Percentiles rank a stretch among this genome's conserved stretches.
Evolutionary conservation across 73 alveolate species (phyloP).

Genomic region (Paramecium pentaurelia): DNA sequence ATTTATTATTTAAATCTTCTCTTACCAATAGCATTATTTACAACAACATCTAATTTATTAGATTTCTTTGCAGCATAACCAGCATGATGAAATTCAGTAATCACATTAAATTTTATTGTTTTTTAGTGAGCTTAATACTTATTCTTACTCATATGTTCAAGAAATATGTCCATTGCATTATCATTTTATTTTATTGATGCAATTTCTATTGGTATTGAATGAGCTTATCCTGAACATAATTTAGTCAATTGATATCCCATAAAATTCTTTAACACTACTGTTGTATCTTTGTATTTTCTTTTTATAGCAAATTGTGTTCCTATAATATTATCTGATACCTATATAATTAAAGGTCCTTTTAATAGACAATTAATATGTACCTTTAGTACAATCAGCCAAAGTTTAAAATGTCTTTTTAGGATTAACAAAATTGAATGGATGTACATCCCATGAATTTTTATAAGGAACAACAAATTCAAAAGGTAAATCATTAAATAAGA

Average conservation of each 20-base stretch:
- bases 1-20: conserved; percentile 4
- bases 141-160: not conserved
- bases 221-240: not conserved
- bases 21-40: conserved; percentile 38
- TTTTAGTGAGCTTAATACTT: conserved; percentile 7
- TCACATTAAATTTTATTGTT: conserved; percentile 48
- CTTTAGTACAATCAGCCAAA: conserved; percentile 85
- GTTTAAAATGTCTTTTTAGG: conserved; percentile 66
- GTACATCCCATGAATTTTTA: conserved; percentile 91
- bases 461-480: conserved; percentile 80
- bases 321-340: conserved; percentile 78
- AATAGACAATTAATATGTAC: conserved; percentile 52
- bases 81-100: conserved; percentile 53
- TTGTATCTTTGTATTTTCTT: conserved; percentile 74
- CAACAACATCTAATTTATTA: conserved; percentile 30
- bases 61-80: conserved; percentile 60
- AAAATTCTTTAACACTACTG: conserved; percentile 71
- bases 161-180: not conserved
- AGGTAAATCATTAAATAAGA: conserved; percentile 55
- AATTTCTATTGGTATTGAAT: not conserved
- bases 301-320: conserved; percentile 84
- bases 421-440: conserved; percentile 80
- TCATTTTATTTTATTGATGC: conserved; percentile 22
- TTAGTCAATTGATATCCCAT: conserved; percentile 36
- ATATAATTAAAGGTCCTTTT: not conserved